Evolutionary conservation across 2,329 filamentous ascomycete genomes (phyloP), one percentile per base, ranked within the genome.

Genomic region (Arachnopeziza araneosa): DNA sequence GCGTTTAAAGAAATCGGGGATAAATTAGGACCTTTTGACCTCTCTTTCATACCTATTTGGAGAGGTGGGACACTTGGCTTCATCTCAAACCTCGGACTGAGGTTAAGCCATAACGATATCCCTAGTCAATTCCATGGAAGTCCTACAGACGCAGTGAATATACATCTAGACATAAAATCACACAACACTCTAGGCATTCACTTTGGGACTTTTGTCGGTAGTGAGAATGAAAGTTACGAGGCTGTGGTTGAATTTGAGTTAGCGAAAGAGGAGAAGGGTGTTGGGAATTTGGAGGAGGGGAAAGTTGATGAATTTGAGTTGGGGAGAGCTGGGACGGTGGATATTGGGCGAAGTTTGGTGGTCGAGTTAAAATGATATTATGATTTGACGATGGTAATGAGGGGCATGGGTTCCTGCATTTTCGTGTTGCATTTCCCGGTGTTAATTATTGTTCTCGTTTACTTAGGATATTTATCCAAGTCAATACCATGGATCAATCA

Each of bases 31-130:
- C 90, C 90, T 0, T 96, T 96, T 68, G 91, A 97, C 71, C 82
- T 97, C 8, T 92, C 92, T 0, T 78, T 97, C 58, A 92, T 97
- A 64, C 93, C 93, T 51, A 96, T 97, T 66, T 93, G 93, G 66
- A 53, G 66, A 56, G 66, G 66, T 7, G 66, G 66, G 5, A 66
- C 55, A 21, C 56, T 68, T 2, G 58, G 63, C 6, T 66, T 68
- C 49, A 55, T 68, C 17, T 66, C 63, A 2, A 49, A 52, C 24
- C n/a, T 66, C 24, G 66, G 66, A 0, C 36, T 68, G 22, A 56
- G 65, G 24, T 32, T 68, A 6, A 61, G 57, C 1, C 63, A 68
- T 50, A 54, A 68, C 12, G 60, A 63, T 17, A 67, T 67, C 10
- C 64, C 64, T 22, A 55, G 62, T 3, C 54, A 61, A 19, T 56